Evolutionary conservation across 352 stramenopile species (phyloP), one percentile per base, ranked within the genome.

Genomic region (Phytopythium vexans): DNA sequence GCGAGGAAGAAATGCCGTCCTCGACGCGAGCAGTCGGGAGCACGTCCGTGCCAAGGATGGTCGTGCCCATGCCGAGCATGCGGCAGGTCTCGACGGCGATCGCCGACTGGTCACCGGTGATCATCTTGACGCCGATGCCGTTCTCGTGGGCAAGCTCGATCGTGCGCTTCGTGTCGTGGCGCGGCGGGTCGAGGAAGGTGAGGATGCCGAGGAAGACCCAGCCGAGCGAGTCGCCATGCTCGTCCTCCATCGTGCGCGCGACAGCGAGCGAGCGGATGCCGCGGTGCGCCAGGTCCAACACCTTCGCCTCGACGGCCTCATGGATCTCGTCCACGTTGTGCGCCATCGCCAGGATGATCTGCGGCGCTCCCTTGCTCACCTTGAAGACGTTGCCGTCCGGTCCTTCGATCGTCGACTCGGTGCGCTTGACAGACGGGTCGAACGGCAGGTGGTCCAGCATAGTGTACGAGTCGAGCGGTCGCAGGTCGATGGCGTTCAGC

Each of bases 91-190:
- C 92, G 15, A 94, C 81, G 7, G 94, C 96, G 65, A 98, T 98
- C 27, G 90, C 79, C 11, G 83, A 70, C 49, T 98, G 94, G 66
- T 99, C 96, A 42, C 96, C 96, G 0, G 96, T 99, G 58, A 98
- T 90, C 87, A 98, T 98, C 66, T 98, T 98, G 10, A 99, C 91
- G n/a, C 64, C 76, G 53, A 99, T 92, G 47, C 96, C 96, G 42
- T 92, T 85, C 52, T 92, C 62, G 49, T 97, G 77, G 27, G 95
- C 85, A 9, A 83, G 81, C 54, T 95, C 77, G 57, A 99, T 98
- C 16, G 95, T 98, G 35, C 79, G 77, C 50, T 92, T 90, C 32
- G 95, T 98, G 70, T 99, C 96, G 57, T 95, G 82, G 45, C 96
- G 90, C 38, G 96, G 95, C 14, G 96, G 96, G 68, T 99, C 96